A percentile compares a stretch with the other conserved stretches of the same genome.
Conservation (phyloP, 2,329 filamentous ascomycete species). For the Clonostachys rosea region DNA sequence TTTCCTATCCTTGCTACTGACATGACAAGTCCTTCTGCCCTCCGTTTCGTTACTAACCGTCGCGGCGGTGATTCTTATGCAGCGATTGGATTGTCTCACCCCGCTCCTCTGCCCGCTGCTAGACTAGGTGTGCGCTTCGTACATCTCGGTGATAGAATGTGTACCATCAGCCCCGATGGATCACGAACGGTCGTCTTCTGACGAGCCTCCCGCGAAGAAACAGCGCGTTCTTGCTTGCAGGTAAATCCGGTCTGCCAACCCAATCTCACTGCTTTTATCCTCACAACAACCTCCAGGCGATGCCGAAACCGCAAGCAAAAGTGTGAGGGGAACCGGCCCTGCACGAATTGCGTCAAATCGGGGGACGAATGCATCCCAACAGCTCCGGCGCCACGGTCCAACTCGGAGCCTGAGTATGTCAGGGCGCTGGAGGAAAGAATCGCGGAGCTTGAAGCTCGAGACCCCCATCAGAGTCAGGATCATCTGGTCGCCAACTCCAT, state of each 20-base stretch:
- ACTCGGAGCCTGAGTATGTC: slow-evolving; percentile 9
- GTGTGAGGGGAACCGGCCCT: slow-evolving; percentile 13
- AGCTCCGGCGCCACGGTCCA: slow-evolving; percentile 8
- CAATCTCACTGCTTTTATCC: background rate
- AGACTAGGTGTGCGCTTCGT: background rate
- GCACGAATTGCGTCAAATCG: slow-evolving; percentile 13
- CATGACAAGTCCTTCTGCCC: too few relatives aligned
- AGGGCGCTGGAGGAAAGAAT: slow-evolving; percentile 9
- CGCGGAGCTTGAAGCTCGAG: slow-evolving; percentile 8
- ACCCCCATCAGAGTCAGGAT: slow-evolving; percentile 10
- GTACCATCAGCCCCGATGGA: slow-evolving; percentile 1
- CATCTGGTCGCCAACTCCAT: slow-evolving; percentile 5
- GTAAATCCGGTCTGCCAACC: background rate
- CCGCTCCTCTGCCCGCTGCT: background rate
- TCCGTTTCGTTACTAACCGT: too few relatives aligned
- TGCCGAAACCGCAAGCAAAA: slow-evolving; percentile 15
- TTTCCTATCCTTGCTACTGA: background rate
- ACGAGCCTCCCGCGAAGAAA: slow-evolving; percentile 8
- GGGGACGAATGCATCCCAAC: slow-evolving; percentile 11
- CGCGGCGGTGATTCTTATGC: too few relatives aligned
- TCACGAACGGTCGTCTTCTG: slow-evolving; percentile 1
- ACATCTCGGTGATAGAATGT: background rate
- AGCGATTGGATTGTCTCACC: background rate
- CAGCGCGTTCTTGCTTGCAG: slow-evolving; percentile 9
- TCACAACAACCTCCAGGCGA: slow-evolving; percentile 2